Evolutionary conservation across 805 yeast genomes (phyloP), one percentile per base, ranked within the genome.

Genomic region (Groenewaldozyma tartarivorans): DNA sequence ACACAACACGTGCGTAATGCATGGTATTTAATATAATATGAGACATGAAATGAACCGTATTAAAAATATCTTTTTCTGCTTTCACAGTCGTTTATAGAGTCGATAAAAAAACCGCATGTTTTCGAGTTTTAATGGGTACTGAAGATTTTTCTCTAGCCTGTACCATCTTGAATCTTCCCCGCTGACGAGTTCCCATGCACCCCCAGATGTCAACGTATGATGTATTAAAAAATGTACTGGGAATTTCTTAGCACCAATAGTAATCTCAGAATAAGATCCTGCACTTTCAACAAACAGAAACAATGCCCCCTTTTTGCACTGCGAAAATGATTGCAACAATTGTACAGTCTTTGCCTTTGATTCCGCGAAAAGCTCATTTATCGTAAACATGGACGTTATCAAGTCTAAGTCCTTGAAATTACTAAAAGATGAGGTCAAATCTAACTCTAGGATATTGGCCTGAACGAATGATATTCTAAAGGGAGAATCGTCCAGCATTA

Each of bases 51-150:
- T n/a, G n/a, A n/a, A n/a, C n/a, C n/a, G n/a, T n/a, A n/a, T n/a
- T n/a, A n/a, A n/a, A n/a, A 38, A 46, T 37, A 36, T 27, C 21
- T 44, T 41, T 40, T 26, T 13, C 20, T 19, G 11, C 4, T 3
- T 3, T 27, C 21, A 34, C 46, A 62, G 68, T 64, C 74, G 78
- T 51, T 72, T 66, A 61, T 84, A 86, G 36, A 86, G 61, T 51
- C 94, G 68, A 57, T 80, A 78, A 57, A 86, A 85, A 57, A 82
- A 83, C 45, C 95, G 70, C 95, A 85, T 85, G 56, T 82, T 86
- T 55, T 86, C 95, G 45, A 86, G 60, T 51, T 82, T 81, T 61
- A 83, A 63, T 2, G 72, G 71, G 49, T 84, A 86, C 9, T 71
- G 62, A 11, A 80, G 60, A 11, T 68, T 69, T 15, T 64, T 61